Percentiles rank a stretch among this genome's conserved stretches.
Conservation (phyloP, 2,329 filamentous ascomycete genomes). For the Epicoccum nigrum region DNA sequence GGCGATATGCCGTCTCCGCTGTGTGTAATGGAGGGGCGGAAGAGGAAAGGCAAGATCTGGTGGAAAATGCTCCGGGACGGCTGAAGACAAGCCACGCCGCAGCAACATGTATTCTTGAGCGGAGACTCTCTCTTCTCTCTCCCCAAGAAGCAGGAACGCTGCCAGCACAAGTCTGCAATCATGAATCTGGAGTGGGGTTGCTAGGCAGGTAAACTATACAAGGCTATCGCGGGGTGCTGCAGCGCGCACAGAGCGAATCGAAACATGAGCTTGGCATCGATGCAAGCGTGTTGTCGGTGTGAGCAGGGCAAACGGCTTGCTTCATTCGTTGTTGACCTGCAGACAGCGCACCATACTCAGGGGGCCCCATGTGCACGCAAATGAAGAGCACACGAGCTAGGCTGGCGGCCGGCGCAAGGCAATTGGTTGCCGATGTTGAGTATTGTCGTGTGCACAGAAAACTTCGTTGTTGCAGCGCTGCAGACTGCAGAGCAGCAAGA, state of each 20-base stretch:
- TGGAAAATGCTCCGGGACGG: slow-evolving; percentile 5
- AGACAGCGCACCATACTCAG: slow-evolving; percentile 9
- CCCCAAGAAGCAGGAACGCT: background rate
- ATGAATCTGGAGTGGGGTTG: background rate
- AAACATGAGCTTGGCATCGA: slow-evolving; percentile 6
- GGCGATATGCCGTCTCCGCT: slow-evolving; percentile 25
- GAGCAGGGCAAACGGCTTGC: slow-evolving; percentile 10
- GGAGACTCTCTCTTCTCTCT: background rate
- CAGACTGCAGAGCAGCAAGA: too few relatives aligned
- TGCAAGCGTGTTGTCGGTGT: slow-evolving; percentile 18
- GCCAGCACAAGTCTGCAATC: background rate
- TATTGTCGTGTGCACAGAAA: slow-evolving; percentile 12
- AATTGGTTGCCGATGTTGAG: slow-evolving; percentile 16
- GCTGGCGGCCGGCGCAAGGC: slow-evolving; percentile 19
- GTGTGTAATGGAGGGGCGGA: slow-evolving; percentile 25
- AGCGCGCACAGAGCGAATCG: slow-evolving; percentile 12
- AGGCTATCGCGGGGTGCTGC: slow-evolving; percentile 6
- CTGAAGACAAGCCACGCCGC: slow-evolving; percentile 9
- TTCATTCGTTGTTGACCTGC: slow-evolving; percentile 28
- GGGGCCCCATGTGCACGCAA: slow-evolving; percentile 34
- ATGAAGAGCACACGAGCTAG: slow-evolving; percentile 42
- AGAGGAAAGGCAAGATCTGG: slow-evolving; percentile 8
- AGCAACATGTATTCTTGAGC: slow-evolving; percentile 9
- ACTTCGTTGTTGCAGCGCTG: background rate
- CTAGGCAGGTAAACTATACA: background rate